Evolutionary conservation across 139 green algal genomes (phyloP).

Genomic region (Parachlorella kessleri): DNA sequence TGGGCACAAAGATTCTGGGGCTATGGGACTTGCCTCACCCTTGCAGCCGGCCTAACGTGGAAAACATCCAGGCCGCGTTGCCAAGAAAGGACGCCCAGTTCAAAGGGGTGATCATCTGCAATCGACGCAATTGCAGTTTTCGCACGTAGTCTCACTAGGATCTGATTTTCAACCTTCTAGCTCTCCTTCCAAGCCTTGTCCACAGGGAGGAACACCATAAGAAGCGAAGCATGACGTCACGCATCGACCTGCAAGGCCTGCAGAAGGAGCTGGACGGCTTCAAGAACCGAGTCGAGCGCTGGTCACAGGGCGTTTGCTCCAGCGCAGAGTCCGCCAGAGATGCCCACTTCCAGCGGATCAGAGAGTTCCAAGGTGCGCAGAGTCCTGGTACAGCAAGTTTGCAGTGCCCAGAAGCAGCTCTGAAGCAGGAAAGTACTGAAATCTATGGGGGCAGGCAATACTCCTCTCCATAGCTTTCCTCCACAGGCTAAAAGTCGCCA

Average conservation of each 20-base stretch:
- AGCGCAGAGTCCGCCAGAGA: slow-evolving; percentile 20
- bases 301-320: slow-evolving; percentile 18
- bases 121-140: too few species aligned
- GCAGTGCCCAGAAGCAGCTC: not conserved
- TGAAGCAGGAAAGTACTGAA: not conserved
- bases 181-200: too few species aligned
- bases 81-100: too few species aligned
- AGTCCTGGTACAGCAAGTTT: not conserved
- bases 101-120: too few species aligned
- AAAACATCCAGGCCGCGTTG: too few species aligned
- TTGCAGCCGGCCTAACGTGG: too few species aligned
- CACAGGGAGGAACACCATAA: not conserved
- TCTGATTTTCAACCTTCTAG: too few species aligned
- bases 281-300: slow-evolving; percentile 11
- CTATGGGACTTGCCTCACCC: too few species aligned
- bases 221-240: slow-evolving; percentile 3
- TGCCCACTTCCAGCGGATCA: slow-evolving; percentile 12
- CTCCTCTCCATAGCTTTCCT: not conserved
- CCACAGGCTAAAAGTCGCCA: not conserved
- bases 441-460: not conserved
- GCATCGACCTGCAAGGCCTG: slow-evolving; percentile 37
- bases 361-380: slow-evolving; percentile 28
- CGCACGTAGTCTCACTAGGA: too few species aligned
- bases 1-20: too few species aligned
- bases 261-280: slow-evolving; percentile 36